phyloP scores from a whole-genome alignment of 352 stramenopile species.

The Globisporangium cylindrosporum region DNA sequence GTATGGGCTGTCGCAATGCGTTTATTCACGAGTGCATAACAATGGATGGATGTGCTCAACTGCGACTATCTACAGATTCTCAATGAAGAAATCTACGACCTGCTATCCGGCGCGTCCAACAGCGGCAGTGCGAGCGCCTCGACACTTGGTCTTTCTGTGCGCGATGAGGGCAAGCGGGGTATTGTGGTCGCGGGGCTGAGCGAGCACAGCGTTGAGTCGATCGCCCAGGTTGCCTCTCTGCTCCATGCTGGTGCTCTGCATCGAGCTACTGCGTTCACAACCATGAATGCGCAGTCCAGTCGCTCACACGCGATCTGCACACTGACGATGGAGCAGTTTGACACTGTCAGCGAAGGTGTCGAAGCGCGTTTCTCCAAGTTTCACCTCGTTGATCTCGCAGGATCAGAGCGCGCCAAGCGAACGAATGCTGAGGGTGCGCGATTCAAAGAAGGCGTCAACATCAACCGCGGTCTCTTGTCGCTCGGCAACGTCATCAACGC shows the following conservation, averaged over 20 bases:
- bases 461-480: constrained; percentile 93
- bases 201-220: constrained; percentile 64
- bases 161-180: constrained; percentile 88
- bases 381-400: constrained; percentile 95
- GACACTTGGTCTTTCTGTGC: constrained; percentile 55
- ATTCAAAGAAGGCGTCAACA: constrained; percentile 92
- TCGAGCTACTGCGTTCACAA: constrained; percentile 64
- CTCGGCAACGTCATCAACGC: constrained; percentile 96
- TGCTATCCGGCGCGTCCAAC: constrained; percentile 52
- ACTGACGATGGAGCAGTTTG: constrained; percentile 73
- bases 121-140: constrained; percentile 13
- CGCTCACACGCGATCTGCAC: constrained; percentile 91
- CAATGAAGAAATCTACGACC: constrained; percentile 96
- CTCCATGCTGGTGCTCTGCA: constrained; percentile 41
- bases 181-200: constrained; percentile 86
- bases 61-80: constrained; percentile 80
- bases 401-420: constrained; percentile 90
- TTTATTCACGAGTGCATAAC: background rate
- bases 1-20: background rate
- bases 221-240: constrained; percentile 40
- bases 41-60: background rate
- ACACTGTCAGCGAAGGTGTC: constrained; percentile 20
- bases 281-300: constrained; percentile 76
- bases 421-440: constrained; percentile 83
- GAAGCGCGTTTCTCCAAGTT: constrained; percentile 84